Conservation (phyloP, 2,329 filamentous ascomycete species). For the Fusarium xylarioides region DNA sequence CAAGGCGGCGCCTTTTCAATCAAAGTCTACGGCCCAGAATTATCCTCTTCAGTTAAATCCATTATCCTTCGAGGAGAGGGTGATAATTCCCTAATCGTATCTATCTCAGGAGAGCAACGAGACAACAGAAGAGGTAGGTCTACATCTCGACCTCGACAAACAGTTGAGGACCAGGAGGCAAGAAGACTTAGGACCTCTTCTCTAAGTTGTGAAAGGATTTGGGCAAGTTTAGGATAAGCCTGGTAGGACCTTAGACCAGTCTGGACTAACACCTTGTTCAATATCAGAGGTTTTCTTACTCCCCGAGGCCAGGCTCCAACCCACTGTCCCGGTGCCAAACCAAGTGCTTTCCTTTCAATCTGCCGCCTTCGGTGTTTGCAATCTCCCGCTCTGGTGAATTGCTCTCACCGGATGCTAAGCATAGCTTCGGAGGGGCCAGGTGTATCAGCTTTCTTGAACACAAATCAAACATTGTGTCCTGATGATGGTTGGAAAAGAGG, state of each 20-base stretch:
- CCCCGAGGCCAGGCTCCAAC: background rate
- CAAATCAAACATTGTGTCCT: background rate
- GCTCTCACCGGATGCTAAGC: too few species aligned
- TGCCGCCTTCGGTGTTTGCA: background rate
- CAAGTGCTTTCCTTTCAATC: background rate
- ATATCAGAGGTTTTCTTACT: background rate
- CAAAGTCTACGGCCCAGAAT: background rate
- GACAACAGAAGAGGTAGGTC: background rate
- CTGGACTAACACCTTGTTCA: background rate
- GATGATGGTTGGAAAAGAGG: background rate
- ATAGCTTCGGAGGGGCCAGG: background rate
- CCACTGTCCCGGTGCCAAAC: background rate
- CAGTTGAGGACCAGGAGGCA: background rate
- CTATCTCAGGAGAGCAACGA: background rate
- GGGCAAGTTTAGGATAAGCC: background rate
- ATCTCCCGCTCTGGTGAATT: background rate
- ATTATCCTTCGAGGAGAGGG: background rate
- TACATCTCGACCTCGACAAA: too few species aligned
- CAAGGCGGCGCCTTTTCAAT: background rate
- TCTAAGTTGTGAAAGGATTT: background rate
- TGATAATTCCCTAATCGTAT: rapidly evolving
- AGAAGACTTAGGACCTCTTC: background rate
- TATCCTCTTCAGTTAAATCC: rapidly evolving
- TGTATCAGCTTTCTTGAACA: background rate
- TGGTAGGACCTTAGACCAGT: background rate